Percentiles rank a stretch among this genome's conserved stretches.
Evolutionary conservation across 2,329 filamentous ascomycete genomes (phyloP).

Genomic region (Botrytis galanthina): DNA sequence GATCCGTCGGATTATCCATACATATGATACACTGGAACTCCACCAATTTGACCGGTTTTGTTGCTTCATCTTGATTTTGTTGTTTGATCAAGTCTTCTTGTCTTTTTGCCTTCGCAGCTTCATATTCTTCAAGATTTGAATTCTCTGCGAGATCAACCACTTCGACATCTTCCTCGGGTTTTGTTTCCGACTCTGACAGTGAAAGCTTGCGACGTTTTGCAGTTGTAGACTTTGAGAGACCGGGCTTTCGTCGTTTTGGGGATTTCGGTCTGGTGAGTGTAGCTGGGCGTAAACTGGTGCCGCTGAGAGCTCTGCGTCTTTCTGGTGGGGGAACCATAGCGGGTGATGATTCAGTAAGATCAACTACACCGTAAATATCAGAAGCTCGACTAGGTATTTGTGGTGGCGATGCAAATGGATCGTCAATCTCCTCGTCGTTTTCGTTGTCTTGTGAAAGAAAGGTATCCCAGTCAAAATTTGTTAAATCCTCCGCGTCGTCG

Average conservation of each 20-base stretch:
- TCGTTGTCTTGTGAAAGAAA: not conserved
- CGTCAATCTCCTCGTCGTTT: not conserved
- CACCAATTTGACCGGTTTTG: conserved; percentile 50
- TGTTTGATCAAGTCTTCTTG: conserved; percentile 38
- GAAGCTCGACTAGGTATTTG: conserved; percentile 20
- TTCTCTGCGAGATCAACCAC: conserved; percentile 35
- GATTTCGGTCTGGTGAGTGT: conserved; percentile 19
- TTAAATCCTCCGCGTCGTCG: not conserved
- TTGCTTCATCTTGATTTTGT: conserved; percentile 46
- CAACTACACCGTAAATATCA: conserved; percentile 26
- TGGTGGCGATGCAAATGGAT: conserved; percentile 1
- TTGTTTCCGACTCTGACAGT: not conserved
- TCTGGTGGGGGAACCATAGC: conserved; percentile 25
- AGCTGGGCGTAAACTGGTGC: conserved; percentile 21
- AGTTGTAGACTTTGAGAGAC: not conserved
- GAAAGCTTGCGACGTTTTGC: conserved; percentile 18
- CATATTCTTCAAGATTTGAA: conserved; percentile 32
- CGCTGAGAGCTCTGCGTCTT: conserved; percentile 32
- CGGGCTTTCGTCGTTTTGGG: not conserved
- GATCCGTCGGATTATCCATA: conserved; percentile 57
- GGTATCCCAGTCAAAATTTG: conserved; percentile 5
- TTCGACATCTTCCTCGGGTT: conserved; percentile 26
- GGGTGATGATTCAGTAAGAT: conserved; percentile 33
- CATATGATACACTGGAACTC: conserved; percentile 66
- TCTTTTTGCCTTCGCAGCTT: conserved; percentile 32